Percentiles rank a stretch among this genome's conserved stretches.
phyloP scores from a whole-genome alignment of 805 yeast genomes.

The Saturnispora saitoi region DNA sequence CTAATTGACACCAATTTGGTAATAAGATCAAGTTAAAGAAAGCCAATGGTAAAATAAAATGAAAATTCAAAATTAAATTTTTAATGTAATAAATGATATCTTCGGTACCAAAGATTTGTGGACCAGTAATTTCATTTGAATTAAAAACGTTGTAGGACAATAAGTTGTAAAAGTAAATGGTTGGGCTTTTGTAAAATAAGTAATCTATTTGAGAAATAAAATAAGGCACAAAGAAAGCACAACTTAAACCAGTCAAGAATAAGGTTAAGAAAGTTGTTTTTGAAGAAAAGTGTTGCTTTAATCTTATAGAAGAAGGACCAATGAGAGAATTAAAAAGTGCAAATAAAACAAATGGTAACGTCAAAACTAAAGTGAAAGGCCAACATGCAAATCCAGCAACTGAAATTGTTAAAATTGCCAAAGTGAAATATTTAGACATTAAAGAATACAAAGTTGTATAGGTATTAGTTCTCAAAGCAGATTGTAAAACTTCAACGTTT shows the following conservation, averaged over 20 bases:
- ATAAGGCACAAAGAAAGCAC: slow-evolving; percentile 15
- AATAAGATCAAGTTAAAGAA: slow-evolving; percentile 28
- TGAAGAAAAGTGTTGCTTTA: slow-evolving; percentile 6
- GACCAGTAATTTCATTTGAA: slow-evolving; percentile 67
- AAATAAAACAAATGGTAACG: slow-evolving; percentile 48
- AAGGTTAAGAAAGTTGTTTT: slow-evolving; percentile 13
- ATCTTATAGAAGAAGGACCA: slow-evolving; percentile 8
- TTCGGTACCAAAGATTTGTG: slow-evolving; percentile 85
- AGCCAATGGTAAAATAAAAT: slow-evolving; percentile 39
- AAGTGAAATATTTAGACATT: slow-evolving; percentile 19
- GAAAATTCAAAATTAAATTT: slow-evolving; percentile 71
- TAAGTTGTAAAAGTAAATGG: slow-evolving; percentile 74
- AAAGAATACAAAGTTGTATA: slow-evolving; percentile 12
- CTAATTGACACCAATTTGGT: slow-evolving; percentile 8
- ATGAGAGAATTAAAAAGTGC: slow-evolving; percentile 12
- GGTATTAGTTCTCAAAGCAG: slow-evolving; percentile 10
- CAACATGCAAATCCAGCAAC: slow-evolving; percentile 82
- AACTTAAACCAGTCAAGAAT: slow-evolving; percentile 14
- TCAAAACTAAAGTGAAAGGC: slow-evolving; percentile 74
- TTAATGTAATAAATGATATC: slow-evolving; percentile 62
- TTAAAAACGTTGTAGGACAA: slow-evolving; percentile 70
- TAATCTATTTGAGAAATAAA: slow-evolving; percentile 43
- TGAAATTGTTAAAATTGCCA: slow-evolving; percentile 36
- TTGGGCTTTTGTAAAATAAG: slow-evolving; percentile 46
- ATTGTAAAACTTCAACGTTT: slow-evolving; percentile 11